Evolutionary conservation across 2,329 filamentous ascomycete genomes (phyloP), one percentile per base, ranked within the genome.

Genomic region (Xylaria sp.): DNA sequence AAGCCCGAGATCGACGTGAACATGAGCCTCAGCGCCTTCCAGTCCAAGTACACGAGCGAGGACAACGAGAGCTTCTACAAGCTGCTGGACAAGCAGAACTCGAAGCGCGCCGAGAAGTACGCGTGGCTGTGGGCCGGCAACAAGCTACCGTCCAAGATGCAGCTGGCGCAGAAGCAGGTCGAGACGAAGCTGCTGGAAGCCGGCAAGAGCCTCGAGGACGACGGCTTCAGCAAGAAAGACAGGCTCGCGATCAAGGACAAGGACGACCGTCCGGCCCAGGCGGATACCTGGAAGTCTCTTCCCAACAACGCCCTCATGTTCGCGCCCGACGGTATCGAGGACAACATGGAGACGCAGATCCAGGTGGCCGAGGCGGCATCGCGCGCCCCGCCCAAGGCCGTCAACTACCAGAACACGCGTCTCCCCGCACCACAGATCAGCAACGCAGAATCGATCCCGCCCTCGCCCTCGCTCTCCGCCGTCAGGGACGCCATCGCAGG

Each of bases 11-110:
- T 93, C 20, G 90, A 97, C 77, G 89, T 90, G 48, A 91, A 90
- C 73, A 89, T 98, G 84, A 94, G 91, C 67, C 85, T 99, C 1
- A 89, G 90, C 61, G 88, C 90, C 1, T 99, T 97, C 75, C 96
- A 99, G 77, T 87, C 92, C 3, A 95, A 93, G 73, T 98, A 97
- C 81, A 99, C 95, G 0, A 97, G 93, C 76, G 96, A 99, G 80
- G 96, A 99, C 78, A 98, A 98, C 77, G 96, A 97, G 78, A 97
- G 93, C 74, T 98, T 99, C 82, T 97, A 97, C 80, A 91, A 91
- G 74, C 85, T 99, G 1, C 83, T 98, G 32, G 96, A 99, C 81
- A 92, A 90, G 75, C 93, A 97, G 76, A 99, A 97, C 76, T 86
- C 90, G 69, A 95, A 94, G 78, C 88, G 86, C 59, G 90, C 92